phyloP scores from a whole-genome alignment of 257 asterid genomes.

The Ballota nigra region DNA sequence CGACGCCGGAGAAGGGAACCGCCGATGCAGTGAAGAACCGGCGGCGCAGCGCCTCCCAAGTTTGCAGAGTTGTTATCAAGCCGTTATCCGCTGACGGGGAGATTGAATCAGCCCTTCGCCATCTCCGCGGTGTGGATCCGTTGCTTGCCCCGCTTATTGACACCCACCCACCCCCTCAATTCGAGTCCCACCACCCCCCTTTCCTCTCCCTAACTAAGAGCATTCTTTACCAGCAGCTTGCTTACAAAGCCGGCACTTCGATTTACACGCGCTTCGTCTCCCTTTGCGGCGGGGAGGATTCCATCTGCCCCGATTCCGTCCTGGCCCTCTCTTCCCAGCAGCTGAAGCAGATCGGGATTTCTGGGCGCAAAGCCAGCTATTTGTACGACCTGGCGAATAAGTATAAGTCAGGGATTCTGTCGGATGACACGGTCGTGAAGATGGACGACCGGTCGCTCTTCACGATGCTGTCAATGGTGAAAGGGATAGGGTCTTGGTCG shows the following conservation, averaged over 20 bases:
- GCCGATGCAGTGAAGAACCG: constrained; percentile 43
- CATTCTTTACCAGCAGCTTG: constrained; percentile 87
- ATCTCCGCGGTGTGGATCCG: constrained; percentile 70
- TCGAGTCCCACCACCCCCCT: constrained; percentile 60
- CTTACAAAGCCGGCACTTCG: constrained; percentile 78
- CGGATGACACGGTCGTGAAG: constrained; percentile 74
- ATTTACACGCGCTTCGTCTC: constrained; percentile 77
- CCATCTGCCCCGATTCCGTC: constrained; percentile 65
- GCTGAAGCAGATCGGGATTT: constrained; percentile 89
- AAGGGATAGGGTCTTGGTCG: constrained; percentile 97
- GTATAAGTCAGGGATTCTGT: constrained; percentile 72
- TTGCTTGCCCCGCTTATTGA: constrained; percentile 60
- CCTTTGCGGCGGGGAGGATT: constrained; percentile 71
- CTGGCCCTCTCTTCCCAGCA: constrained; percentile 71
- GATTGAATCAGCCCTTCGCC: constrained; percentile 55
- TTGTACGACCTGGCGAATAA: constrained; percentile 77
- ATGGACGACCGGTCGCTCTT: constrained; percentile 92
- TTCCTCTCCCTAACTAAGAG: constrained; percentile 74
- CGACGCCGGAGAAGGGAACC: constrained; percentile 28
- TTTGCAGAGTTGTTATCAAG: constrained; percentile 52
- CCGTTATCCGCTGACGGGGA: constrained; percentile 69
- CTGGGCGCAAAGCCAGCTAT: constrained; percentile 86
- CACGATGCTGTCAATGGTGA: constrained; percentile 96
- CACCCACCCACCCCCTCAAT: constrained; percentile 53
- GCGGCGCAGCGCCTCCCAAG: constrained; percentile 53